These are phyloP conservation scores for Camellia granthamiana DNA, from an alignment of 148 eudicot genomes.

Conservation along the genomic window DNA sequence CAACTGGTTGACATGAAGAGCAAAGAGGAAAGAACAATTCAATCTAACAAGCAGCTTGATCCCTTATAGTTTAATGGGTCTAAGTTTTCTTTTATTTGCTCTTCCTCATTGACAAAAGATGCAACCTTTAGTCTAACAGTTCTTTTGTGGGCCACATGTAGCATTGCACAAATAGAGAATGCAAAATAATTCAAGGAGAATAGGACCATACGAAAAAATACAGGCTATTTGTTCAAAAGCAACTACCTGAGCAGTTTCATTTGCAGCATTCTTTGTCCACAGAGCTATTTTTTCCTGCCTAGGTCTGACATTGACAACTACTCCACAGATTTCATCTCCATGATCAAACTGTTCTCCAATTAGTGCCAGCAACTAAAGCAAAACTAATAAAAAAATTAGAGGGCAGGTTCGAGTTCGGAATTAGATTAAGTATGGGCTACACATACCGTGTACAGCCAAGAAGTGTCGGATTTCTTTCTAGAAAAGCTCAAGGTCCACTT, in stretches of 20 bases:
- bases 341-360: constrained; percentile 97
- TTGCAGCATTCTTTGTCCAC: constrained; percentile 96
- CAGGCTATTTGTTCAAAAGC: neutral
- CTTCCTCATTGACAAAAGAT: neutral
- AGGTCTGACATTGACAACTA: constrained; percentile 72
- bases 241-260: constrained; percentile 87
- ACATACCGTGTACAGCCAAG: constrained; percentile 83
- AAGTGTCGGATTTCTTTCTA: constrained; percentile 60
- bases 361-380: constrained; percentile 75
- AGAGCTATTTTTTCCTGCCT: constrained; percentile 71
- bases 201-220: neutral
- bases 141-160: neutral
- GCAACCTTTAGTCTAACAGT: neutral
- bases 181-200: neutral
- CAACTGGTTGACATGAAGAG: neutral
- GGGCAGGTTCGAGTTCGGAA: neutral
- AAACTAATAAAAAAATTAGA: constrained; percentile 15
- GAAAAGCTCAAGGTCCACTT: constrained; percentile 63
- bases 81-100: neutral
- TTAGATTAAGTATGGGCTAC: constrained; percentile 2
- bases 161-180: neutral
- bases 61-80: neutral
- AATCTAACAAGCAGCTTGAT: neutral
- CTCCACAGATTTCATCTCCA: constrained; percentile 97
- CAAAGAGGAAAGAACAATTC: neutral